A percentile compares a stretch with the other conserved stretches of the same genome.
Conservation (phyloP, 495 filamentous ascomycete genomes). For the Daldinia concentrica region DNA sequence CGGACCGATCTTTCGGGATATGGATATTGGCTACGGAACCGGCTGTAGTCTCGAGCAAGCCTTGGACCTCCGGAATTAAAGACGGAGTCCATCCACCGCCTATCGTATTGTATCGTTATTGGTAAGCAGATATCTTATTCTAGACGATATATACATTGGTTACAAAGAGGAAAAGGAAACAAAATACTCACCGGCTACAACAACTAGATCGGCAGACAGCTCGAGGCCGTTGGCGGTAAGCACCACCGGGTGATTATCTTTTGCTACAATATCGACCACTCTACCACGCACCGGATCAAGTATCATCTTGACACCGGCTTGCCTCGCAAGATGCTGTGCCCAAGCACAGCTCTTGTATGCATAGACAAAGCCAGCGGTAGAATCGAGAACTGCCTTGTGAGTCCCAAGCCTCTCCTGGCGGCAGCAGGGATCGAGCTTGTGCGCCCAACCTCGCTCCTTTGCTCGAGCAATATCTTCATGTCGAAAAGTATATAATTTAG, state of each 20-base stretch:
- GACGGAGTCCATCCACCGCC: constrained; percentile 51
- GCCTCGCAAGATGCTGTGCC: constrained; percentile 50
- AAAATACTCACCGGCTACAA: constrained; percentile 41
- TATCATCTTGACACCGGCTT: constrained; percentile 50
- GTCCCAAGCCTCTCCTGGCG: constrained; percentile 40
- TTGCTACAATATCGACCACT: constrained; percentile 36
- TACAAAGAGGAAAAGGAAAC: background rate
- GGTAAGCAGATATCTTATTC: background rate
- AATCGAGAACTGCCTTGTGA: constrained; percentile 51
- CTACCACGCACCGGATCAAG: constrained; percentile 42
- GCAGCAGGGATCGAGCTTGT: constrained; percentile 44
- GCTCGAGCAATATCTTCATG: constrained; percentile 42
- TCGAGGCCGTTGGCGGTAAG: constrained; percentile 47
- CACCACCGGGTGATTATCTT: constrained; percentile 37
- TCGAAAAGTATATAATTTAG: background rate
- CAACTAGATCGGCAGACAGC: constrained; percentile 42
- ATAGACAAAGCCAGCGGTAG: constrained; percentile 50
- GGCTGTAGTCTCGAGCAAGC: constrained; percentile 55
- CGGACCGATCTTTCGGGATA: constrained; percentile 42
- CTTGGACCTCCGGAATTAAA: constrained; percentile 46
- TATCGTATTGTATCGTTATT: background rate
- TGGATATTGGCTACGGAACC: constrained; percentile 52
- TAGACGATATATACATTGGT: background rate
- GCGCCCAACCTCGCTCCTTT: constrained; percentile 41
- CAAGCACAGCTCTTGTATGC: constrained; percentile 57